Base-by-base conservation (phyloP, 2,329 filamentous ascomycete species). In the Colletotrichum chrysophilum region DNA sequence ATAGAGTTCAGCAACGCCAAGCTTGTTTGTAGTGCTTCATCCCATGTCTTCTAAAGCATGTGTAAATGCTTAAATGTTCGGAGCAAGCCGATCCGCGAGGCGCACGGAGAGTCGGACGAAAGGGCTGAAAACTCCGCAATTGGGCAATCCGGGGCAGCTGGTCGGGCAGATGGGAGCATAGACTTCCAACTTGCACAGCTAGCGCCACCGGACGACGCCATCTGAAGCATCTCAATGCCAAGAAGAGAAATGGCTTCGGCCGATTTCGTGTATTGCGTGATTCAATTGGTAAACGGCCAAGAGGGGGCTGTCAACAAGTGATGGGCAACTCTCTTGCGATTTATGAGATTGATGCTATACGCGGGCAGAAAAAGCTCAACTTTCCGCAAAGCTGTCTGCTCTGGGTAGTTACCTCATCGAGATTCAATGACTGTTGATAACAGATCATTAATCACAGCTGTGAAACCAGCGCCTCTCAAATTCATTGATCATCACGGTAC, bases 381-480 rank as follows among this genome's bases (percentile, higher is more conserved):
- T 7, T 7, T 52, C 43, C 10, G 5, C 43, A 24, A 7, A 4
- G n/a, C n/a, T 52, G n/a, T 12, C 43, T 48, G 3, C n/a, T 16
- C 10, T 48, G 3, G 5, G 43, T 2, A 21, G n/a, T 13, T 13
- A 6, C 5, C n/a, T 21, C n/a, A 7, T 21, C 18, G n/a, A 48
- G 43, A 52, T 52, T 13, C 12, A 13, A 24, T 4, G 6, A 7
- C 10, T 21, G 43, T 13, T 13, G 10, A 52, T 21, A 7, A 24
- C n/a, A 14, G 9, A 4, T 48, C 43, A 21, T 48, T 18, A 38
- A 18, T 38, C 36, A 38, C 36, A 38, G 8, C 4, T 18, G 0
- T 38, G 36, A 18, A 38, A 4, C 7, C 4, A 10, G 0, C 1
- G 16, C 7, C 8, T 1, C 0, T 38, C 0, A 38, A 38, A 0